Evolutionary conservation across 2,329 filamentous ascomycete species (phyloP), one percentile per base, ranked within the genome.

Genomic region (Penicillium freii): DNA sequence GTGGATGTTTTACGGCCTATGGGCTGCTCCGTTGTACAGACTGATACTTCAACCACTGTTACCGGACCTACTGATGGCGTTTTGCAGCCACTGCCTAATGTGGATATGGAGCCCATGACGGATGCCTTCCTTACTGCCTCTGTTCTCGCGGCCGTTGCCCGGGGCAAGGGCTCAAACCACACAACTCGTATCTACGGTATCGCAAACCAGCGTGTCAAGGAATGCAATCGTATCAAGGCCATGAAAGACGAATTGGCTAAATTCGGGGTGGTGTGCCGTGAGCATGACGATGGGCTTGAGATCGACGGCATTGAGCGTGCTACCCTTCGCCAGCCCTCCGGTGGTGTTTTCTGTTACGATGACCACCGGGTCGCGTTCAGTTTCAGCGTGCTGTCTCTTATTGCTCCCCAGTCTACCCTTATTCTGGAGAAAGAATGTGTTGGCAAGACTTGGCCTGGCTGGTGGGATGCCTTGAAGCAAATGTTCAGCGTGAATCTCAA

Each of bases 101-200:
- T 99, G 29, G 92, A 99, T 69, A 99, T 99, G 94, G 94, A 97
- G 74, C 90, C 93, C 1, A 99, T 99, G 94, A 99, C 94, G 0
- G 94, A 99, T 75, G 94, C 94, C 48, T 99, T 99, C 81, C 82
- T 99, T 51, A 97, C 92, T 5, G 94, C 94, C 19, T 95, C 92
- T 1, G 92, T 96, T 5, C 82, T 99, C 46, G 94, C 92, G 27
- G 94, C 94, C 36, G 91, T 96, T 43, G 92, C 93, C 10, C 86
- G 84, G 15, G 91, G 90, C 2, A 87, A 86, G 50, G 78, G 77
- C 51, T 72, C 75, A 9, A 82, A 80, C 38, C 78, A 78, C 45
- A 88, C 85, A 2, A 99, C 94, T 0, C 86, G 85, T 55, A 97
- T 99, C 64, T 89, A 87, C 17, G 94, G 94, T 49, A 99, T 99